phyloP scores from a whole-genome alignment of 306 rosid species.

The Vachellia pachyceras region DNA sequence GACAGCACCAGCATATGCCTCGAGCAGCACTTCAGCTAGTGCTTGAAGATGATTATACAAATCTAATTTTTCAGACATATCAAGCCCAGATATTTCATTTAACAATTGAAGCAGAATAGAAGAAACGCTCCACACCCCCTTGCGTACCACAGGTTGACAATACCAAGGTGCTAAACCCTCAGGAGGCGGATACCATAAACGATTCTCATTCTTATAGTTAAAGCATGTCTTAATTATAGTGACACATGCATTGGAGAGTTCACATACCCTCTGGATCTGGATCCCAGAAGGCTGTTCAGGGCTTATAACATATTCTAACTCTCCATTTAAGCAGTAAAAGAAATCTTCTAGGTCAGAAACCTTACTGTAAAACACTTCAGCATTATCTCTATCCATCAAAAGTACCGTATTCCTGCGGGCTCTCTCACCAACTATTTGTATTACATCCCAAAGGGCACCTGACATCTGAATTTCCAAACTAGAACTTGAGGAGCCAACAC shows the following conservation, averaged over 20 bases:
- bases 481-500: slow-evolving; percentile 53
- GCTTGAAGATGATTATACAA: slow-evolving; percentile 71
- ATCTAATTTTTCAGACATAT: slow-evolving; percentile 62
- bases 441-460: slow-evolving; percentile 97
- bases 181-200: slow-evolving; percentile 96
- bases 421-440: slow-evolving; percentile 92
- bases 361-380: slow-evolving; percentile 96
- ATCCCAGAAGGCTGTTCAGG: slow-evolving; percentile 66
- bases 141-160: slow-evolving; percentile 80
- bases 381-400: slow-evolving; percentile 97
- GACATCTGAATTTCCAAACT: slow-evolving; percentile 65
- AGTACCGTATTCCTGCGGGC: slow-evolving; percentile 89
- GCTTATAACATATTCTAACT: slow-evolving; percentile 74
- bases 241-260: slow-evolving; percentile 88
- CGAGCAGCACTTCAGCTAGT: slow-evolving; percentile 82
- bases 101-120: slow-evolving; percentile 75
- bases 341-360: slow-evolving; percentile 92
- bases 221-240: slow-evolving; percentile 65
- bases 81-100: slow-evolving; percentile 72
- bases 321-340: slow-evolving; percentile 81
- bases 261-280: slow-evolving; percentile 87
- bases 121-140: slow-evolving; percentile 82
- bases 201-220: slow-evolving; percentile 74
- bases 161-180: slow-evolving; percentile 94
- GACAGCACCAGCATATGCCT: slow-evolving; percentile 88